Percentiles rank a stretch among this genome's conserved stretches.
These are phyloP conservation scores for Phaeosphaeria sp. DNA, from an alignment of 2,329 filamentous ascomycete species.

Conservation along the genomic window DNA sequence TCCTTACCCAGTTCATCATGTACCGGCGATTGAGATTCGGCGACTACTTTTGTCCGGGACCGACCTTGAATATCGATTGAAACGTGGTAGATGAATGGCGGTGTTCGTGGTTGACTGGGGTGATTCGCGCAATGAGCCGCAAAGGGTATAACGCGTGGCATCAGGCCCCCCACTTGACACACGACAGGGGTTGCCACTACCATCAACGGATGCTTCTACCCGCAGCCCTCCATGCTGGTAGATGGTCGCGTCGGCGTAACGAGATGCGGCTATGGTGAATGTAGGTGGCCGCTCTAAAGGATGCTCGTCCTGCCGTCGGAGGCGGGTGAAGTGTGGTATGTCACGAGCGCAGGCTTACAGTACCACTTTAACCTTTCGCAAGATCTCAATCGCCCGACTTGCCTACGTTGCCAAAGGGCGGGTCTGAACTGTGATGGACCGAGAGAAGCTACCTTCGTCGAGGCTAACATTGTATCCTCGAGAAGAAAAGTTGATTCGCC, in stretches of 20 bases:
- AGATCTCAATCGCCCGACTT: conserved; percentile 36
- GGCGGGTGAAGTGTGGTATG: conserved; percentile 43
- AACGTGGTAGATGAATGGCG: background rate
- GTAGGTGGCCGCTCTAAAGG: conserved; percentile 40
- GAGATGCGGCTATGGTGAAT: conserved; percentile 32
- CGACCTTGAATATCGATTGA: background rate
- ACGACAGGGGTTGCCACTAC: background rate
- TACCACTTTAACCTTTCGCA: conserved; percentile 11
- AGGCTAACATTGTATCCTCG: conserved; percentile 36
- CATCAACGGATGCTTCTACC: background rate
- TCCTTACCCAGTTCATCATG: background rate
- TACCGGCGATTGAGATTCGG: background rate
- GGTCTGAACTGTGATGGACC: conserved; percentile 35
- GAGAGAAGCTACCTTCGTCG: conserved; percentile 26
- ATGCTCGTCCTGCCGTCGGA: conserved; percentile 37
- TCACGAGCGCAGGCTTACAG: background rate
- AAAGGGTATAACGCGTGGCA: conserved; percentile 25
- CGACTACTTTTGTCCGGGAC: background rate
- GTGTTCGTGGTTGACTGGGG: background rate
- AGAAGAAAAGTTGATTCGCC: conserved; percentile 15
- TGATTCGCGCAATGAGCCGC: conserved; percentile 36
- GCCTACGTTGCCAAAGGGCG: conserved; percentile 30
- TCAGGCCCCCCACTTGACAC: background rate
- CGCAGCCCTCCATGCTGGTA: background rate
- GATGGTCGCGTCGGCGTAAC: background rate